Conservation (phyloP, 2,329 filamentous ascomycete genomes). For the Colletotrichum sp. region DNA sequence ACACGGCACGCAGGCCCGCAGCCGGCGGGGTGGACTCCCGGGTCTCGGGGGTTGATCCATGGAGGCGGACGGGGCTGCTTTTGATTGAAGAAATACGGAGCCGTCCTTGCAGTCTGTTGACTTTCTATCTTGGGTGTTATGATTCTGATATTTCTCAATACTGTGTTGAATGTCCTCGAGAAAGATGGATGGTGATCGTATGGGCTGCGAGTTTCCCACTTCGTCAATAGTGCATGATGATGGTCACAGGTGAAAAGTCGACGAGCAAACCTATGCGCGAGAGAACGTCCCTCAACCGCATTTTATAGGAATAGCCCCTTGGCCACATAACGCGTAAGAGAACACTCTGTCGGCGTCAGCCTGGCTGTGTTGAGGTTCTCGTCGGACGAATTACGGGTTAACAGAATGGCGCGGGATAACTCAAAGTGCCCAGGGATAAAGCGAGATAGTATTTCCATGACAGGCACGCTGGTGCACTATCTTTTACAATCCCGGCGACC, state of each 20-base stretch:
- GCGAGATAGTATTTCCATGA: neutral
- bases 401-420: neutral
- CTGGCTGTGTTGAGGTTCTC: neutral
- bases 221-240: neutral
- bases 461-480: neutral
- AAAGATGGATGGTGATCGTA: neutral
- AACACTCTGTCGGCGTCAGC: neutral
- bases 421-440: neutral
- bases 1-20: slow-evolving; percentile 23
- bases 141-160: neutral
- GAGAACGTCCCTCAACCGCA: neutral
- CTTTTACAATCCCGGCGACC: neutral
- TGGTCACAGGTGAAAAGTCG: neutral
- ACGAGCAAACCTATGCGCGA: neutral
- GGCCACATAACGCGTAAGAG: neutral
- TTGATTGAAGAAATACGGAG: neutral
- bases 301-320: neutral
- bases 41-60: slow-evolving; percentile 16
- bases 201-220: neutral
- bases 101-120: neutral
- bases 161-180: neutral
- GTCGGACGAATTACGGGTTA: neutral
- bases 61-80: neutral
- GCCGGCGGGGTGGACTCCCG: slow-evolving; percentile 21
- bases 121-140: neutral